These are phyloP conservation scores for Phialemonium atrogriseum DNA, from an alignment of 2,329 filamentous ascomycete genomes.

Conservation along the genomic window DNA sequence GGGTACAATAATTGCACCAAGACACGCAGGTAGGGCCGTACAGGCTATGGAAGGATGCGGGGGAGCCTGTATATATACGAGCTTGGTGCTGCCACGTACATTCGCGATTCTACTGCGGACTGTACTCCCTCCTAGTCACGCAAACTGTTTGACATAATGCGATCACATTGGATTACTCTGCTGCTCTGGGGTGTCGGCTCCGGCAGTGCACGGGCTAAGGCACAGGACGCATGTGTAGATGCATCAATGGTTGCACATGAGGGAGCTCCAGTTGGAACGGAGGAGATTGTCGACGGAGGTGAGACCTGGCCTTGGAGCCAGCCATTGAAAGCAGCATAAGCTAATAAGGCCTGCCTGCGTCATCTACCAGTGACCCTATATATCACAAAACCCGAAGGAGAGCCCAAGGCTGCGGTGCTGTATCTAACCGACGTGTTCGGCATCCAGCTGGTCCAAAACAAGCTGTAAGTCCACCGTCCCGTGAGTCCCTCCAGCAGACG, in stretches of 20 bases:
- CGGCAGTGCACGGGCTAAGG: not conserved
- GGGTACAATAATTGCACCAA: too few species aligned
- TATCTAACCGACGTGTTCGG: constrained; percentile 21
- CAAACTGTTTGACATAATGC: not conserved
- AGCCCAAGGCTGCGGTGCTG: constrained; percentile 11
- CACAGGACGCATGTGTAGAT: not conserved
- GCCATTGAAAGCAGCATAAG: not conserved
- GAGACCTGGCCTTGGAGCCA: not conserved
- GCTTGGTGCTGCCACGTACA: too few species aligned
- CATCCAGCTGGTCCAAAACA: constrained; percentile 17
- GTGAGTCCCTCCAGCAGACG: not conserved
- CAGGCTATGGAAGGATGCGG: too few species aligned
- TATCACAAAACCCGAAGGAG: constrained; percentile 1
- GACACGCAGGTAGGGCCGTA: too few species aligned
- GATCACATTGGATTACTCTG: not conserved
- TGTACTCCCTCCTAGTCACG: too few species aligned
- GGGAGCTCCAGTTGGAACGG: constrained; percentile 1
- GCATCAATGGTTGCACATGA: constrained; percentile 2
- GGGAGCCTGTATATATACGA: too few species aligned
- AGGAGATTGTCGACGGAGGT: constrained; percentile 2
- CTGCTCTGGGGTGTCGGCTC: constrained; percentile 1
- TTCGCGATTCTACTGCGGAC: too few species aligned
- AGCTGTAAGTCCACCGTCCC: constrained; percentile 10
- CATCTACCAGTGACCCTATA: not conserved
- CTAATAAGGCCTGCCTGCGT: not conserved